These are phyloP conservation scores for Pezicula radicicola DNA, from an alignment of 2,329 filamentous ascomycete species.

Conservation along the genomic window DNA sequence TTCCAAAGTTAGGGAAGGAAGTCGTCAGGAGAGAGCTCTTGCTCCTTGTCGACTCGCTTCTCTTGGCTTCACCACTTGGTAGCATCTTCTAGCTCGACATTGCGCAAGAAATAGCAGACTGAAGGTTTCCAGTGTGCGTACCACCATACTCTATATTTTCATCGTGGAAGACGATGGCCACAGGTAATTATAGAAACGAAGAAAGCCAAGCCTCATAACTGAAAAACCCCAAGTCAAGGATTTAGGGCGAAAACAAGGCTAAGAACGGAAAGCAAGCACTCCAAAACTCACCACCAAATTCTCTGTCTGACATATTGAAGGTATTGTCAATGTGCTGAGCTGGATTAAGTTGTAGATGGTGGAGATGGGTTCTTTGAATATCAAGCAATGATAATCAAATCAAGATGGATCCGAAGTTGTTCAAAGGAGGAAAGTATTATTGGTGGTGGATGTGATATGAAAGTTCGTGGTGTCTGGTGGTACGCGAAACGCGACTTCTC, in stretches of 20 bases:
- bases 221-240: background rate
- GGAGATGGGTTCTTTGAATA: background rate
- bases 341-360: background rate
- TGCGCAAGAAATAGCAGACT: background rate
- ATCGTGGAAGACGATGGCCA: background rate
- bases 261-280: slow-evolving; percentile 1
- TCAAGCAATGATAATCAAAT: no score
- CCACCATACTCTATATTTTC: background rate
- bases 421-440: background rate
- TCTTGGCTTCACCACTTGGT: no score
- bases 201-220: background rate
- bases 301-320: slow-evolving; percentile 58
- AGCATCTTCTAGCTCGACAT: no score
- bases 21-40: background rate
- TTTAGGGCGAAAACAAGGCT: background rate
- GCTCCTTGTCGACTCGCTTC: no score
- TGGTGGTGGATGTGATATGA: background rate
- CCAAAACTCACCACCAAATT: slow-evolving; percentile 54
- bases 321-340: background rate
- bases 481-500: slow-evolving; percentile 6
- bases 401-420: background rate
- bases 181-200: slow-evolving; percentile 1
- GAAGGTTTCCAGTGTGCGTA: background rate
- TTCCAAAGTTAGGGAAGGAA: background rate
- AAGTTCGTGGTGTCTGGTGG: background rate